Conservation (phyloP, 495 filamentous ascomycete species). For the Tuber brumale region DNA sequence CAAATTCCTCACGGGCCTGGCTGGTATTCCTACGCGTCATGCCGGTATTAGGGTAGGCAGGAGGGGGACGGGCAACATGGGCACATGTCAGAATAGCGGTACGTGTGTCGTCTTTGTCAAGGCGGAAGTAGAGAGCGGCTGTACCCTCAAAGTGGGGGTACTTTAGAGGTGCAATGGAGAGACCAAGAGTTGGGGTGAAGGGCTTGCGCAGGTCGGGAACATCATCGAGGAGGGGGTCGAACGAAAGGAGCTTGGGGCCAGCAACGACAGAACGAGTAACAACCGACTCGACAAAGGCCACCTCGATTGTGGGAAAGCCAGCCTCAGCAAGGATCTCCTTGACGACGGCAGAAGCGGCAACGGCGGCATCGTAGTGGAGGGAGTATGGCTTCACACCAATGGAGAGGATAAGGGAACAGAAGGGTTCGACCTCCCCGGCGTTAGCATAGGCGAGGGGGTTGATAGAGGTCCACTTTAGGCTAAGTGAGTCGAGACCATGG, state of each 20-base stretch:
- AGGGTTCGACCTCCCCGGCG: conserved; percentile 1
- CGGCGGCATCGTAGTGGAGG: background rate
- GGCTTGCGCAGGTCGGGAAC: conserved; percentile 16
- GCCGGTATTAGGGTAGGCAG: no score
- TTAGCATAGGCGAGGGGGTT: conserved; percentile 6
- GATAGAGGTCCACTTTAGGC: background rate
- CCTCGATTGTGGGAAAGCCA: conserved; percentile 15
- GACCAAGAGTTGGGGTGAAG: conserved; percentile 11
- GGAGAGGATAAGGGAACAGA: conserved; percentile 3
- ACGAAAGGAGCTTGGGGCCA: conserved; percentile 12
- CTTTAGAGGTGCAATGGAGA: conserved; percentile 18
- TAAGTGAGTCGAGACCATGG: background rate
- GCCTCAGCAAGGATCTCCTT: conserved; percentile 9
- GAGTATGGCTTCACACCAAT: conserved; percentile 9
- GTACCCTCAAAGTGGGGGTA: conserved; percentile 7
- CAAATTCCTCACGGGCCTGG: no score
- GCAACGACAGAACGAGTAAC: conserved; percentile 6
- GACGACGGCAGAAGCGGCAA: background rate
- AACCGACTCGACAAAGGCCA: conserved; percentile 13
- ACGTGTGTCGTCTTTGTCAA: no score
- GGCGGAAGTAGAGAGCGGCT: no score
- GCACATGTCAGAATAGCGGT: no score
- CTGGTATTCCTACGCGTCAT: no score
- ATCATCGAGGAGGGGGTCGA: conserved; percentile 15
- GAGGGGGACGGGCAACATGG: no score